A percentile compares a stretch with the other conserved stretches of the same genome.
Conservation (phyloP, 106 monocot genomes). For the Dendrobium huoshanense region DNA sequence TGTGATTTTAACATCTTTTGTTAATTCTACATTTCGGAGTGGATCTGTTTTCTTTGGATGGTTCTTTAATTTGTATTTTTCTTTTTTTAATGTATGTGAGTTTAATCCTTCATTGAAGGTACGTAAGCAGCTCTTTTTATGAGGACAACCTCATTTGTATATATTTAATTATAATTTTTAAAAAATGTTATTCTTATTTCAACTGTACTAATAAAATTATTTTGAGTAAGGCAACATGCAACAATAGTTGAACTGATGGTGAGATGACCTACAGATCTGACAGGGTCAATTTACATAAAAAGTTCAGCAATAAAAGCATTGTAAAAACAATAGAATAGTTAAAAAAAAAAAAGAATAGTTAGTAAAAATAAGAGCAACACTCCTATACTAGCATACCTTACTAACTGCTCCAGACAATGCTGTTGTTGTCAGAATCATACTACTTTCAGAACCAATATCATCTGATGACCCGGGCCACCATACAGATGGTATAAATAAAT, state of each 20-base stretch:
- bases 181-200: neutral
- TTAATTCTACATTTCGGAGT: too few relatives aligned
- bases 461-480: slow-evolving; percentile 94
- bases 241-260: neutral
- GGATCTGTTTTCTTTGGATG: too few relatives aligned
- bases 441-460: slow-evolving; percentile 65
- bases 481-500: slow-evolving; percentile 73
- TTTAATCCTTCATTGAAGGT: too few relatives aligned
- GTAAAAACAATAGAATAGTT: neutral
- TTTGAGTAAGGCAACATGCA: neutral
- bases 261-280: neutral
- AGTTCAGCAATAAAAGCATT: neutral
- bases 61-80: too few relatives aligned
- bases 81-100: too few relatives aligned
- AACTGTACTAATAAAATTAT: neutral
- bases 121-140: too few relatives aligned
- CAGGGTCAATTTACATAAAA: neutral
- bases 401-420: slow-evolving; percentile 62
- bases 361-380: neutral
- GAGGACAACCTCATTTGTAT: neutral
- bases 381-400: slow-evolving; percentile 39
- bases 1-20: too few relatives aligned
- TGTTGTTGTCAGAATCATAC: slow-evolving; percentile 68
- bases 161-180: neutral
- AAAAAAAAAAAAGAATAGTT: neutral